Evolutionary conservation across 2,329 filamentous ascomycete genomes (phyloP).

Genomic region (Cladorrhinum sp.): DNA sequence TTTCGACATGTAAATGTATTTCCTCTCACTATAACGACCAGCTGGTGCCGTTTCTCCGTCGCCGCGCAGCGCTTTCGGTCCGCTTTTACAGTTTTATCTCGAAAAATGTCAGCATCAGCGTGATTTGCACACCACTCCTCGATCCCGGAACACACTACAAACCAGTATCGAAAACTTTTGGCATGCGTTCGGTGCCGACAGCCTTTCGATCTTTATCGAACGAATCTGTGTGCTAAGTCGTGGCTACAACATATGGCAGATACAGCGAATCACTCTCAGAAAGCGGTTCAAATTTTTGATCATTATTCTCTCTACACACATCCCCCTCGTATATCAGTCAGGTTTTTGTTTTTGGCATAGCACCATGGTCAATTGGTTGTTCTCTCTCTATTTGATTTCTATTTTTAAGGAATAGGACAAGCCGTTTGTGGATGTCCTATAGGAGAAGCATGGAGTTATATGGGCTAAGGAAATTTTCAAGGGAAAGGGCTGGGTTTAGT

Average conservation of each 20-base stretch:
- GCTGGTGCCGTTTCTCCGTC: neutral
- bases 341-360: neutral
- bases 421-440: neutral
- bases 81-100: neutral
- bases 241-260: neutral
- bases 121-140: neutral
- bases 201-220: neutral
- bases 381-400: neutral
- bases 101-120: neutral
- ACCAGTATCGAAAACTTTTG: neutral
- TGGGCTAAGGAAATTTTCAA: conserved; percentile 1
- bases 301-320: neutral
- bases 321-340: neutral
- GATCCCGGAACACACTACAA: neutral
- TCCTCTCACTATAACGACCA: neutral
- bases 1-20: conserved; percentile 3
- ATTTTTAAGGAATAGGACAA: neutral
- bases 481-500: neutral
- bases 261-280: neutral
- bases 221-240: neutral
- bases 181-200: too few species aligned
- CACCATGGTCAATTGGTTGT: neutral
- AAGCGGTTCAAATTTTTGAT: neutral
- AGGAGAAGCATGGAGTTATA: conserved; percentile 18
- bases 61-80: neutral